Evolutionary conservation across 192 early-diverging fungal genomes (phyloP).

Genomic region (Kickxella alabastrina): DNA sequence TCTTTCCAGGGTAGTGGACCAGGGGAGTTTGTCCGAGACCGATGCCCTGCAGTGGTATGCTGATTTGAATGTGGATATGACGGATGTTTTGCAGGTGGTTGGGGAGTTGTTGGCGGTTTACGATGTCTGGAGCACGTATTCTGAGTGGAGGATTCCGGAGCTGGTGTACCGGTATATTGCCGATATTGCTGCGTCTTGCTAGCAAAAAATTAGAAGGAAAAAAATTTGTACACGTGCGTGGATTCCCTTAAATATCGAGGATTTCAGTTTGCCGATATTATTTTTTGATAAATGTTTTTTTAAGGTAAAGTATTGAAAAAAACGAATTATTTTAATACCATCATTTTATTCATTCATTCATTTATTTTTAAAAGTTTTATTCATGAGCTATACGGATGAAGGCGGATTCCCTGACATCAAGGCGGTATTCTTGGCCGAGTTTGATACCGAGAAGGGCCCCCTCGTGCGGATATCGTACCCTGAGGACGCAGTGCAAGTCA

Average conservation of each 20-base stretch:
- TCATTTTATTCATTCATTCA: no score
- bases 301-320: not conserved
- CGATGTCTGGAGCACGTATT: constrained; percentile 62
- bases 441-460: constrained; percentile 39
- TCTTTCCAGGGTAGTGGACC: constrained; percentile 50
- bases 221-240: no score
- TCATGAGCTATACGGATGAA: not conserved
- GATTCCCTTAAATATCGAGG: not conserved
- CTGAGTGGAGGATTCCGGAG: constrained; percentile 55
- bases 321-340: no score
- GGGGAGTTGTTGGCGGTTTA: constrained; percentile 74
- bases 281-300: not conserved
- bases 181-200: constrained; percentile 33
- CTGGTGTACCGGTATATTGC: constrained; percentile 33
- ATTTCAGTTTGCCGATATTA: no score
- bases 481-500: constrained; percentile 34
- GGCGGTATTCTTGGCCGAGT: constrained; percentile 41
- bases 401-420: constrained; percentile 38
- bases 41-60: constrained; percentile 80
- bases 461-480: constrained; percentile 41
- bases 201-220: no score
- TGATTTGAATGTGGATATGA: constrained; percentile 74
- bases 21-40: constrained; percentile 30
- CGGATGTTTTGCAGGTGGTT: constrained; percentile 68
- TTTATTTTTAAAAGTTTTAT: no score